Evolutionary conservation across 345 rosid genomes (phyloP).

Genomic region (Schrenkiella parvula): DNA sequence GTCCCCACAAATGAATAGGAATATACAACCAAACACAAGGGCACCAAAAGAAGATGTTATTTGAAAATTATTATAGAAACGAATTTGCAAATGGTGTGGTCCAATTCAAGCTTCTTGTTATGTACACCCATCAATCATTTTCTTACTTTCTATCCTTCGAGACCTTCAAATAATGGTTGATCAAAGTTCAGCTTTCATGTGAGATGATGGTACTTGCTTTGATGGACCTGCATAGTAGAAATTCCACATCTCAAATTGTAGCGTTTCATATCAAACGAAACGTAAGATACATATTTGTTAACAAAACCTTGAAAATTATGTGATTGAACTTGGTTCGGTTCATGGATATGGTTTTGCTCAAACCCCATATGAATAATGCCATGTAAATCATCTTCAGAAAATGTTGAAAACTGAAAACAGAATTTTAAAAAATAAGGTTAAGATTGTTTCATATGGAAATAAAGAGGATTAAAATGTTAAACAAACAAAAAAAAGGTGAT

Average conservation of each 20-base stretch:
- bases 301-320: constrained; percentile 37
- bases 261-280: background rate
- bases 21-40: background rate
- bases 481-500: background rate
- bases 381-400: constrained; percentile 71
- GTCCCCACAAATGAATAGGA: constrained; percentile 15
- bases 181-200: constrained; percentile 59
- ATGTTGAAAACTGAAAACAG: constrained; percentile 43
- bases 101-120: constrained; percentile 41
- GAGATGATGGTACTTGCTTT: constrained; percentile 36
- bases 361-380: constrained; percentile 79
- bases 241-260: background rate
- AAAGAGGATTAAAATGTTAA: background rate
- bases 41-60: background rate
- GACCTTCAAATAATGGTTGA: constrained; percentile 35
- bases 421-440: background rate
- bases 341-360: constrained; percentile 38
- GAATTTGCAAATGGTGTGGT: constrained; percentile 17
- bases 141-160: constrained; percentile 29
- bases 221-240: constrained; percentile 46
- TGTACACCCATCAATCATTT: constrained; percentile 47
- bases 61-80: constrained; percentile 7
- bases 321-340: constrained; percentile 28
- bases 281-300: background rate
- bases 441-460: background rate